Percentiles rank a stretch among this genome's conserved stretches.
Evolutionary conservation across 768 basidiomycete genomes (phyloP).

Genomic region (Suillus brevipes): DNA sequence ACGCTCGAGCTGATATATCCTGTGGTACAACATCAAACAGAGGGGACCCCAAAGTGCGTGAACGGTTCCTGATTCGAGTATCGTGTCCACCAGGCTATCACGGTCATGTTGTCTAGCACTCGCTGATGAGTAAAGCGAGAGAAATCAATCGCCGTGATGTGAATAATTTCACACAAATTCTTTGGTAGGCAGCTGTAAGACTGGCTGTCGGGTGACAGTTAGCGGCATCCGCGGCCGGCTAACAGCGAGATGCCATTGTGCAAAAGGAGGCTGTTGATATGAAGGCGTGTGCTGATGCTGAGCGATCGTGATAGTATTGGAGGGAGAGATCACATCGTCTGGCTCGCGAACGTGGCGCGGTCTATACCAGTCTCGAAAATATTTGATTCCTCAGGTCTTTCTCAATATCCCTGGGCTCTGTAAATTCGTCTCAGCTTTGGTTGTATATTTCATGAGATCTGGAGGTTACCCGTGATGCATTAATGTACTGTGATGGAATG

Average conservation of each 20-base stretch:
- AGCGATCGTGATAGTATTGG: not conserved
- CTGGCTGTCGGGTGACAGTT: not conserved
- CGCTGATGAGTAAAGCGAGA: not conserved
- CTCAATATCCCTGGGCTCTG: constrained; percentile 31
- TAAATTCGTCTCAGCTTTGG: constrained; percentile 56
- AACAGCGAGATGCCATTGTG: not conserved
- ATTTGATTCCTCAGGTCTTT: constrained; percentile 22
- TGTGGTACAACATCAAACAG: not conserved
- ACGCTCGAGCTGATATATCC: not conserved
- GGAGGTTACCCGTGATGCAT: not conserved
- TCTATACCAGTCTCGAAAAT: not conserved
- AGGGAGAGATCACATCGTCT: not conserved
- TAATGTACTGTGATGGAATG: not conserved
- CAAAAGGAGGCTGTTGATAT: not conserved
- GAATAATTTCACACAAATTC: not conserved
- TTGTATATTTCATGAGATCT: constrained; percentile 44
- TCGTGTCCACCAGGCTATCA: not conserved
- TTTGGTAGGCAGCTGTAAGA: not conserved
- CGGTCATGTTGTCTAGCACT: not conserved
- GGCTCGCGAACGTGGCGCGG: not conserved
- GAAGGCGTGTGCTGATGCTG: not conserved
- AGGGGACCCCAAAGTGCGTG: not conserved
- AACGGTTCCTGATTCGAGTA: not conserved
- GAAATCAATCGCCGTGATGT: not conserved
- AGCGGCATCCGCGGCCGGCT: not conserved